Percentiles rank a stretch among this genome's conserved stretches.
phyloP scores from a whole-genome alignment of 2,329 filamentous ascomycete genomes.

The Clarireedia paspali region DNA sequence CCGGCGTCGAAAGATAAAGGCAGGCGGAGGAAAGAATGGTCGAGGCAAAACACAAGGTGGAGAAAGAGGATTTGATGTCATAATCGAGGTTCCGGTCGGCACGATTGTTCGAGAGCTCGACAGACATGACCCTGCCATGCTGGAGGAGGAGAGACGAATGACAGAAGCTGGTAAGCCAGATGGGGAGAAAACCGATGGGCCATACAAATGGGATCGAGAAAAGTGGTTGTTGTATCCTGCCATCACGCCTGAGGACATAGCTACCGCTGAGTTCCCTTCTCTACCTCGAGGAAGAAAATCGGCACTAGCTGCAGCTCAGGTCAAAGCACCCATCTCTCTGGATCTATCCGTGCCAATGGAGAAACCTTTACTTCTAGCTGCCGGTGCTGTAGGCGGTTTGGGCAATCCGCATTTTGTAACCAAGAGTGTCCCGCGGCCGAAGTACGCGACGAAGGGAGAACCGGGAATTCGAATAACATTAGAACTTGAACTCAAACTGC shows the following conservation, averaged over 20 bases:
- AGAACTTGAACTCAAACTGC: slow-evolving; percentile 85
- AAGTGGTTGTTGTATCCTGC: slow-evolving; percentile 88
- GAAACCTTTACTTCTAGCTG: slow-evolving; percentile 74
- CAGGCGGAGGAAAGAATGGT: slow-evolving; percentile 68
- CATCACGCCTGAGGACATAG: slow-evolving; percentile 62
- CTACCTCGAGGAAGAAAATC: slow-evolving; percentile 48
- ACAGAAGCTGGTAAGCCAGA: slow-evolving; percentile 34
- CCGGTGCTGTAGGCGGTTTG: slow-evolving; percentile 80
- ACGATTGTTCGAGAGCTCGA: slow-evolving; percentile 81
- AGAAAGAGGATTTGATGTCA: slow-evolving; percentile 73
- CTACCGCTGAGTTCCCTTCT: slow-evolving; percentile 48
- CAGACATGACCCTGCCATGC: slow-evolving; percentile 66
- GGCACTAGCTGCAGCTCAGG: slow-evolving; percentile 50
- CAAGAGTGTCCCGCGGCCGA: slow-evolving; percentile 64
- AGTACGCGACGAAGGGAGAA: slow-evolving; percentile 85
- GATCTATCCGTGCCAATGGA: slow-evolving; percentile 73
- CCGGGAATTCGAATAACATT: slow-evolving; percentile 69
- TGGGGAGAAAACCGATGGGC: slow-evolving; percentile 22
- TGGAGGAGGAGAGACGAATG: slow-evolving; percentile 47
- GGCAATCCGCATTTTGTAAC: slow-evolving; percentile 92
- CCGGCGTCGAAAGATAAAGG: slow-evolving; percentile 65
- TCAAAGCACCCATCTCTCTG: slow-evolving; percentile 61
- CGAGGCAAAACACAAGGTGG: slow-evolving; percentile 68
- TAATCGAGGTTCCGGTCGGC: slow-evolving; percentile 87
- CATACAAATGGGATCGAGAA: slow-evolving; percentile 42